phyloP scores from a whole-genome alignment of 805 yeast species.

The Lachancea kluyveri region DNA sequence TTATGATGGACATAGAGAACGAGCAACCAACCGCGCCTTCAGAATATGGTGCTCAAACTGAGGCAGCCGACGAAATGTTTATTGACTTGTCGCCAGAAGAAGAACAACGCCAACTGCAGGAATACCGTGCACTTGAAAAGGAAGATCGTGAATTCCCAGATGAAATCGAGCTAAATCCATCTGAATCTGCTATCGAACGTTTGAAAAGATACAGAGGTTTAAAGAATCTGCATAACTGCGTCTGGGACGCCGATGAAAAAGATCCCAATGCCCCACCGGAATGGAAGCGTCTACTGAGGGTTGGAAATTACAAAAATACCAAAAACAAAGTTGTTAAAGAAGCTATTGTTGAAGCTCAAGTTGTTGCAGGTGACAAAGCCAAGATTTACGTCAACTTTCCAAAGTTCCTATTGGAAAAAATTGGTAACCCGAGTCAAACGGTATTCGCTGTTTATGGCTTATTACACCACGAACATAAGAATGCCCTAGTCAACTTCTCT shows the following conservation, averaged over 20 bases:
- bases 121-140: conserved; percentile 60
- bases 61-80: conserved; percentile 44
- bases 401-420: conserved; percentile 35
- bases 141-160: conserved; percentile 95
- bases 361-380: conserved; percentile 59
- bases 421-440: conserved; percentile 36
- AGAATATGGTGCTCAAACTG: conserved; percentile 37
- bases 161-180: conserved; percentile 80
- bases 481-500: conserved; percentile 75
- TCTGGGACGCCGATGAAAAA: conserved; percentile 82
- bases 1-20: conserved; percentile 23
- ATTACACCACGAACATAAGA: conserved; percentile 79
- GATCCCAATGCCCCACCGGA: conserved; percentile 72
- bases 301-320: conserved; percentile 72
- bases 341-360: conserved; percentile 39
- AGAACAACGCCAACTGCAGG: conserved; percentile 68
- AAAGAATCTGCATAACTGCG: conserved; percentile 69
- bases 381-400: conserved; percentile 57
- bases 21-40: conserved; percentile 5
- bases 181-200: conserved; percentile 67
- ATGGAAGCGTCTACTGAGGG: conserved; percentile 69
- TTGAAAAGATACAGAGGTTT: conserved; percentile 80
- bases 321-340: conserved; percentile 63
- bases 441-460: conserved; percentile 70
- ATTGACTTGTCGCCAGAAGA: conserved; percentile 77